A percentile compares a stretch with the other conserved stretches of the same genome.
phyloP scores from a whole-genome alignment of 2,329 filamentous ascomycete species.

The Myriosclerotinia curreyana region DNA sequence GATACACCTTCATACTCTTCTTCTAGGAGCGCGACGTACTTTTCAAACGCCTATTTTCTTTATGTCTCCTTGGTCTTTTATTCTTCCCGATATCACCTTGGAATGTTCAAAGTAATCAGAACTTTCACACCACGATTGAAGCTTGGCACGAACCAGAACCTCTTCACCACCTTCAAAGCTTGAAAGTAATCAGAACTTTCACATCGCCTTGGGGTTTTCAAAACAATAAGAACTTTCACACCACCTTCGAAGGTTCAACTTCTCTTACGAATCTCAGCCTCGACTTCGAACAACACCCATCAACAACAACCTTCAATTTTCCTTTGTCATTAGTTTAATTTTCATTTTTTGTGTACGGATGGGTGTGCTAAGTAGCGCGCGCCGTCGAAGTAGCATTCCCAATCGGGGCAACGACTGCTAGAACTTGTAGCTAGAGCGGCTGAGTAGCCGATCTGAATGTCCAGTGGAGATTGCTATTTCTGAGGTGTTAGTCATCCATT shows the following conservation, averaged over 20 bases:
- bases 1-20: no score
- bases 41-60: background rate
- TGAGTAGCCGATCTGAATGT: conserved; percentile 12
- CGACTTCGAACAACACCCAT: no score
- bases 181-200: no score
- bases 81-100: background rate
- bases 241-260: no score
- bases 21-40: background rate
- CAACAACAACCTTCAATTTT: background rate
- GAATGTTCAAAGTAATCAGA: background rate
- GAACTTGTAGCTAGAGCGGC: conserved; percentile 15
- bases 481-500: conserved; percentile 1
- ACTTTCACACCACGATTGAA: no score
- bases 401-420: background rate
- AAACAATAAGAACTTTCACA: no score
- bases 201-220: no score
- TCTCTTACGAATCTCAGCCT: no score
- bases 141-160: no score
- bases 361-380: conserved; percentile 3
- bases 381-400: background rate
- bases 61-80: no score
- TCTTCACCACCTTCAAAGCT: no score
- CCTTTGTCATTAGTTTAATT: background rate
- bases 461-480: conserved; percentile 9
- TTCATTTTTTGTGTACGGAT: background rate